A percentile compares a stretch with the other conserved stretches of the same genome.
These are phyloP conservation scores for Gnomoniopsis sp. DNA, from an alignment of 2,329 filamentous ascomycete species.

Conservation along the genomic window DNA sequence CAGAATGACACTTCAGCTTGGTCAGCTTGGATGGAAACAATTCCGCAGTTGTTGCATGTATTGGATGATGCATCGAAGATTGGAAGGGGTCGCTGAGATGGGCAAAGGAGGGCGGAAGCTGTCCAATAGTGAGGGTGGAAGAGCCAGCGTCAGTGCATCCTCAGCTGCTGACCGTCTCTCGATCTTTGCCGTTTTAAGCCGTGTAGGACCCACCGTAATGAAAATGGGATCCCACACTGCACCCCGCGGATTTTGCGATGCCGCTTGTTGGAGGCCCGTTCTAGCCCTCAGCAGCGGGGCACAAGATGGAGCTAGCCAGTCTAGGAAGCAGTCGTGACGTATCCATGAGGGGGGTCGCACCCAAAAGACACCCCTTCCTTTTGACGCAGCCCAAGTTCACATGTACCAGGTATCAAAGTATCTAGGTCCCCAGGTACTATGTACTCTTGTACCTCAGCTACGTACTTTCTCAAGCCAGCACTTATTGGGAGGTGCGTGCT, in stretches of 20 bases:
- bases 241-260: not conserved
- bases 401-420: not conserved
- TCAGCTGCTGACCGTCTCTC: constrained; percentile 12
- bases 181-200: constrained; percentile 15
- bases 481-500: not conserved
- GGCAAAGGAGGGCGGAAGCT: not conserved
- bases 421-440: not conserved
- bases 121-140: constrained; percentile 9
- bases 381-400: not conserved
- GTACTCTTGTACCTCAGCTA: not conserved
- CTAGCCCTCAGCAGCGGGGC: too few species aligned
- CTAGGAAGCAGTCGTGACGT: not conserved
- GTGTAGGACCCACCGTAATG: not conserved
- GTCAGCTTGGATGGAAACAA: not conserved
- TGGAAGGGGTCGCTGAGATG: constrained; percentile 8
- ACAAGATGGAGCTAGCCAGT: not conserved
- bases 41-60: too few species aligned
- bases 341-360: not conserved
- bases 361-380: not conserved
- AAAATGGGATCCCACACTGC: not conserved
- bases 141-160: not conserved
- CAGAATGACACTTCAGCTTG: too few species aligned
- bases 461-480: not conserved
- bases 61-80: constrained; percentile 3
- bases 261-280: not conserved